phyloP scores from a whole-genome alignment of 805 yeast species.

The Isabelozyma rhagii region DNA sequence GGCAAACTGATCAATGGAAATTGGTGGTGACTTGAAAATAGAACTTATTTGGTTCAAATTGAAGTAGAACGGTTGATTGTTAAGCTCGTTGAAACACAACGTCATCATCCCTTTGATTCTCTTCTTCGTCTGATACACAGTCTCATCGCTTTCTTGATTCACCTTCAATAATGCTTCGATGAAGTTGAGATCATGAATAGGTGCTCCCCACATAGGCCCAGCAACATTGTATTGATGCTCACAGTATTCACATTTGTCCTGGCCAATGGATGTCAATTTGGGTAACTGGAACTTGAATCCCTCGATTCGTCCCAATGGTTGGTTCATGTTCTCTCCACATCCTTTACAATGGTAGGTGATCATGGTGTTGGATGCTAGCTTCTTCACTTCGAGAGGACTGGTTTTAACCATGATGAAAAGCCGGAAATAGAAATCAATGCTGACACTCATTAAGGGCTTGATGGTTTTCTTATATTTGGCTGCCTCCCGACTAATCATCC shows the following conservation, averaged over 20 bases:
- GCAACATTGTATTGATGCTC: constrained; percentile 69
- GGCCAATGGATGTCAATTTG: constrained; percentile 50
- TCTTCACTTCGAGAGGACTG: constrained; percentile 79
- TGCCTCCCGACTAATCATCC: constrained; percentile 74
- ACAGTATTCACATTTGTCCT: constrained; percentile 72
- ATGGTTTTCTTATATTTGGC: constrained; percentile 85
- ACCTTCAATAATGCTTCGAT: constrained; percentile 60
- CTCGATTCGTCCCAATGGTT: constrained; percentile 65
- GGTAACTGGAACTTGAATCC: constrained; percentile 57
- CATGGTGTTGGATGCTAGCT: constrained; percentile 74
- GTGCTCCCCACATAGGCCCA: constrained; percentile 96
- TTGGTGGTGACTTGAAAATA: constrained; percentile 76
- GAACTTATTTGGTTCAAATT: constrained; percentile 75
- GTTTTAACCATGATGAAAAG: constrained; percentile 75
- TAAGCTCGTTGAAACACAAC: constrained; percentile 70
- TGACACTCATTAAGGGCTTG: constrained; percentile 80
- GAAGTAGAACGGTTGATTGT: constrained; percentile 68
- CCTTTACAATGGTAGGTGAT: constrained; percentile 81
- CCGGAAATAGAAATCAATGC: constrained; percentile 91
- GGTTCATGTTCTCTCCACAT: constrained; percentile 70
- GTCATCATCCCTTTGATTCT: constrained; percentile 93
- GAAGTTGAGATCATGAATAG: constrained; percentile 68
- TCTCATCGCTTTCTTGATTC: constrained; percentile 47
- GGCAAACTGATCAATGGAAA: constrained; percentile 66
- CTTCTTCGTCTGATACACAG: constrained; percentile 70